These are phyloP conservation scores for Chionographis japonica DNA, from an alignment of 106 monocot genomes.

Conservation along the genomic window DNA sequence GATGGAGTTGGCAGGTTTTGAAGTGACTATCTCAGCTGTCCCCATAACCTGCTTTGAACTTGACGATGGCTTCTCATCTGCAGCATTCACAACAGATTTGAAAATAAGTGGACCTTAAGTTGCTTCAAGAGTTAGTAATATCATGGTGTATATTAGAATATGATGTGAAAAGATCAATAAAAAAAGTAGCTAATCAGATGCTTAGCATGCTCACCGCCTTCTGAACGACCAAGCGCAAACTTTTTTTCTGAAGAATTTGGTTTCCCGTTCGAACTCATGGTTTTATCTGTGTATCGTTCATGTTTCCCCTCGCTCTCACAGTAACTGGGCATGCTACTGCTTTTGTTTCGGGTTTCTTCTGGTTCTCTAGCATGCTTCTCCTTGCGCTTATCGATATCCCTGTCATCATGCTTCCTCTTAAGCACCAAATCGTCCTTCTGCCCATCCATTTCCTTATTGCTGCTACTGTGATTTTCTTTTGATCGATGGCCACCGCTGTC, in stretches of 20 bases:
- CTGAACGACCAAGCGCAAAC: conserved; percentile 19
- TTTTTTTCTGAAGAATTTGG: conserved; percentile 31
- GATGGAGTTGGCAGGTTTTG: conserved; percentile 13
- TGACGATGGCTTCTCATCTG: conserved; percentile 34
- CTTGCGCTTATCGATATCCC: conserved; percentile 27
- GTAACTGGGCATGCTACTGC: conserved; percentile 4
- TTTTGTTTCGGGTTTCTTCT: conserved; percentile 24
- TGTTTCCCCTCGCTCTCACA: conserved; percentile 7
- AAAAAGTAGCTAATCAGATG: too few relatives aligned
- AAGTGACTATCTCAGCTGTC: conserved; percentile 17
- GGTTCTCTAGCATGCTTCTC: conserved; percentile 25
- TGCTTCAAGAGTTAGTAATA: not conserved
- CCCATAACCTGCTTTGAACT: conserved; percentile 28
- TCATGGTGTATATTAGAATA: not conserved
- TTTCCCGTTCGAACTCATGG: conserved; percentile 1
- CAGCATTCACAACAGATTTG: conserved; percentile 10
- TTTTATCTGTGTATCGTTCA: conserved; percentile 17
- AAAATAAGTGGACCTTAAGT: not conserved
- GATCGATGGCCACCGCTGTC: conserved; percentile 5
- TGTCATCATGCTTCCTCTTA: conserved; percentile 37
- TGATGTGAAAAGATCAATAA: not conserved
- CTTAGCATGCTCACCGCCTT: conserved; percentile 9
- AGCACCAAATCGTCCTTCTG: conserved; percentile 11
- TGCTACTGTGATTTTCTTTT: conserved; percentile 23
- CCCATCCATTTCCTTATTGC: conserved; percentile 27